phyloP scores from a whole-genome alignment of 495 filamentous ascomycete genomes.

The Cercophora sp. region DNA sequence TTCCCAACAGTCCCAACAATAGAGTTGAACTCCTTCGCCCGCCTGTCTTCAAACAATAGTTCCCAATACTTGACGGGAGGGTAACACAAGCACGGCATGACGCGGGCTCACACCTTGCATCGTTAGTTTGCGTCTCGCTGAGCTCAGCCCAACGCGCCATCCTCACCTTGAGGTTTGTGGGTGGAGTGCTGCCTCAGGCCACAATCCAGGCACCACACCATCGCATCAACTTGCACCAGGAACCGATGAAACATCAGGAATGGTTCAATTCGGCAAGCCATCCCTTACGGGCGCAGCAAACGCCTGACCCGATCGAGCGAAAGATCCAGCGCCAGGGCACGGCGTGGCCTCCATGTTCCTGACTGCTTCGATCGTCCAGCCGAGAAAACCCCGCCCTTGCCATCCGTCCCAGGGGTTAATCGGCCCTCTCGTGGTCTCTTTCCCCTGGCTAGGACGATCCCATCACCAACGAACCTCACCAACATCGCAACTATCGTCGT shows the following conservation, averaged over 20 bases:
- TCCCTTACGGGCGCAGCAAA: slow-evolving; percentile 7
- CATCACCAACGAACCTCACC: too few relatives aligned
- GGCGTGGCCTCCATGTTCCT: slow-evolving; percentile 7
- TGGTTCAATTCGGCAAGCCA: neutral
- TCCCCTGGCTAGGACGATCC: too few relatives aligned
- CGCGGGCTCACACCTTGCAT: neutral
- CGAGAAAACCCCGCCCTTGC: neutral
- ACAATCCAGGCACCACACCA: too few relatives aligned
- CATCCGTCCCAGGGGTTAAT: neutral
- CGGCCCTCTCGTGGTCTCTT: neutral
- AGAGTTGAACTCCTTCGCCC: neutral
- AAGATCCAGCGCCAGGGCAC: neutral
- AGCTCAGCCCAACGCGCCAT: too few relatives aligned
- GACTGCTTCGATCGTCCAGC: neutral
- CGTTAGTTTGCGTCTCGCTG: neutral
- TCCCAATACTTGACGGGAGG: neutral
- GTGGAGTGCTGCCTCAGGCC: neutral
- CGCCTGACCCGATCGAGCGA: neutral
- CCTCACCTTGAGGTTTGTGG: too few relatives aligned
- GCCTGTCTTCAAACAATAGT: neutral
- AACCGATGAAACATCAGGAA: too few relatives aligned
- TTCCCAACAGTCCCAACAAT: neutral
- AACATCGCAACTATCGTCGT: too few relatives aligned
- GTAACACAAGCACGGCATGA: slow-evolving; percentile 3
- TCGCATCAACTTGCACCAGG: too few relatives aligned